Conservation (phyloP, 768 basidiomycete genomes). For the Lentinula edodes region DNA sequence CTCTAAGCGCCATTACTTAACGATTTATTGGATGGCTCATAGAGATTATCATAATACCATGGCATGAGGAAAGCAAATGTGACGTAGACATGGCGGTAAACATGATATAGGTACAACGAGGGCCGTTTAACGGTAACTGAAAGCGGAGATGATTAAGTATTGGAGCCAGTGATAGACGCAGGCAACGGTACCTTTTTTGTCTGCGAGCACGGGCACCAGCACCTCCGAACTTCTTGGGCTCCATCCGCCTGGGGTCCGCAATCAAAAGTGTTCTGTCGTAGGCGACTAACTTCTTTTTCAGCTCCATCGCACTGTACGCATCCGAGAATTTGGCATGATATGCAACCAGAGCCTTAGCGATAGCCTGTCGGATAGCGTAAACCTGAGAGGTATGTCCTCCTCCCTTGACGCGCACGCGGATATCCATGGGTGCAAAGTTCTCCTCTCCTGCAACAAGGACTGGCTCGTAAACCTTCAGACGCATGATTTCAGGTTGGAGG, state of each 20-base stretch:
- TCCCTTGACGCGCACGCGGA: constrained; percentile 96
- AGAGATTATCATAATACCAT: constrained; percentile 9
- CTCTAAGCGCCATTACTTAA: too few relatives aligned
- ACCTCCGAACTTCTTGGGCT: constrained; percentile 99
- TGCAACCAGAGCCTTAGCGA: constrained; percentile 95
- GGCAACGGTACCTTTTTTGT: constrained; percentile 78
- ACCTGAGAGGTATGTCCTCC: constrained; percentile 99
- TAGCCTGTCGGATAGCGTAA: constrained; percentile 98
- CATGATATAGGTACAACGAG: constrained; percentile 27
- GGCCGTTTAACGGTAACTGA: constrained; percentile 78
- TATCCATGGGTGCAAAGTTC: constrained; percentile 81
- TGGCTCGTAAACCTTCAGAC: constrained; percentile 98
- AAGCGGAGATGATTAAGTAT: constrained; percentile 6
- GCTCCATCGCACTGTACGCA: constrained; percentile 92
- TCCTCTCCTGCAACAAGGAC: constrained; percentile 92
- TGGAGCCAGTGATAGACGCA: neutral
- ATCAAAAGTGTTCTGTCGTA: constrained; percentile 92
- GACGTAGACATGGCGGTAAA: constrained; percentile 1
- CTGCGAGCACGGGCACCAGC: constrained; percentile 96
- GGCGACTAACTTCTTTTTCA: constrained; percentile 96
- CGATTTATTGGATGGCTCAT: neutral
- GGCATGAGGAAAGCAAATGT: constrained; percentile 1
- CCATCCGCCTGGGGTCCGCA: constrained; percentile 94
- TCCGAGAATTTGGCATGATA: constrained; percentile 99
- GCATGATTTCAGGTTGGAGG: constrained; percentile 91